Evolutionary conservation across 352 stramenopile species (phyloP).

Genomic region (Phytophthora citrophthora): DNA sequence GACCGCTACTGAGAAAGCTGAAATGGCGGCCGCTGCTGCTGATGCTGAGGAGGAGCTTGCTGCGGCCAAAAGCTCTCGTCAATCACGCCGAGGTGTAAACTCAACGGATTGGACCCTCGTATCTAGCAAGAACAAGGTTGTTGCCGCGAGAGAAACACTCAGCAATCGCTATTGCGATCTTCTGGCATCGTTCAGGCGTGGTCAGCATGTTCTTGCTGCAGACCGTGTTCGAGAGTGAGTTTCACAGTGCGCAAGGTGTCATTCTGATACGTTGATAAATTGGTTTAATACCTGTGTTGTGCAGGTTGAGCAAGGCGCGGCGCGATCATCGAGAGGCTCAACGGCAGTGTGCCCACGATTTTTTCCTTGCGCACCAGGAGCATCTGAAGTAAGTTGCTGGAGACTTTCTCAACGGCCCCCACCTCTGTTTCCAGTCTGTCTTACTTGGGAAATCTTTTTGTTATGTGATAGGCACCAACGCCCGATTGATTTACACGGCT

Average conservation of each 20-base stretch:
- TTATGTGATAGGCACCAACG: constrained; percentile 43
- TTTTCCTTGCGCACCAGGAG: constrained; percentile 54
- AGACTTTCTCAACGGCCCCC: constrained; percentile 16
- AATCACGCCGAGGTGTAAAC: constrained; percentile 1
- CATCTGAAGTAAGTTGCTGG: constrained; percentile 51
- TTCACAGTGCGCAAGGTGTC: neutral
- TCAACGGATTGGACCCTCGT: constrained; percentile 57
- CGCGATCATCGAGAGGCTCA: constrained; percentile 65
- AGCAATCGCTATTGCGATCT: constrained; percentile 68
- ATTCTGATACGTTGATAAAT: too few relatives aligned
- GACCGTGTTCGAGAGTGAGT: constrained; percentile 70
- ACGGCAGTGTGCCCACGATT: constrained; percentile 66
- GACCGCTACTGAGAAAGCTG: constrained; percentile 28
- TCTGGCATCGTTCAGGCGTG: constrained; percentile 61
- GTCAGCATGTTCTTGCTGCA: constrained; percentile 54
- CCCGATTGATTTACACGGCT: constrained; percentile 67
- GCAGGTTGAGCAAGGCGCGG: constrained; percentile 57
- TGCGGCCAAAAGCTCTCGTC: constrained; percentile 8
- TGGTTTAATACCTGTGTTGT: constrained; percentile 1
- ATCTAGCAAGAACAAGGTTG: constrained; percentile 58
- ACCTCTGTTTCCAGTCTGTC: constrained; percentile 4
- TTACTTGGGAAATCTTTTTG: constrained; percentile 14
- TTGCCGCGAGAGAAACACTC: constrained; percentile 56
- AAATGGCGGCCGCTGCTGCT: constrained; percentile 25
- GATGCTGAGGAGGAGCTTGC: constrained; percentile 23